Percentiles rank a stretch among this genome's conserved stretches.
These are phyloP conservation scores for Cyberlindnera mississippiensis DNA, from an alignment of 805 yeast species.

Conservation along the genomic window DNA sequence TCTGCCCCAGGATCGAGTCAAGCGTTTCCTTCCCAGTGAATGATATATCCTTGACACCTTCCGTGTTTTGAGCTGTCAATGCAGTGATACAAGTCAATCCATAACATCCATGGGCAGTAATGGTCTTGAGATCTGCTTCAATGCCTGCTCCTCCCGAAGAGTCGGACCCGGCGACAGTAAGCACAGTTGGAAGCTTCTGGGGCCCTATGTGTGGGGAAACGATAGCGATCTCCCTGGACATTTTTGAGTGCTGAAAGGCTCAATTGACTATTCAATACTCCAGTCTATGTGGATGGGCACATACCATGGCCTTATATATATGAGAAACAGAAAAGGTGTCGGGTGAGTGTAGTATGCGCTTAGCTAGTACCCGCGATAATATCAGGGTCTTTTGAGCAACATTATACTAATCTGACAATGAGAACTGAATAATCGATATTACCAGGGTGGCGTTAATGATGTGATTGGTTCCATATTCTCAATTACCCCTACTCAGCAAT, in stretches of 20 bases:
- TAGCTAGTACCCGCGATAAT: slow-evolving; percentile 6
- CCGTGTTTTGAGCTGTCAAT: slow-evolving; percentile 75
- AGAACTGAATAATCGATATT: too few relatives aligned
- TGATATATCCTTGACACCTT: slow-evolving; percentile 38
- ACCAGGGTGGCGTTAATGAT: too few relatives aligned
- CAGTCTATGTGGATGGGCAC: background rate
- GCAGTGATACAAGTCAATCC: slow-evolving; percentile 78
- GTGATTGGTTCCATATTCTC: too few relatives aligned
- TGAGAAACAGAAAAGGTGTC: background rate
- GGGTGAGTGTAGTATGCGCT: slow-evolving; percentile 9
- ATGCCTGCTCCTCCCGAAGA: slow-evolving; percentile 90
- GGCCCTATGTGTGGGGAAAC: background rate
- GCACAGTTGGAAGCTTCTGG: slow-evolving; percentile 28
- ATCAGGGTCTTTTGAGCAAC: too few relatives aligned
- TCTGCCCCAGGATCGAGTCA: slow-evolving; percentile 44
- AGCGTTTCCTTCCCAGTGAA: slow-evolving; percentile 43
- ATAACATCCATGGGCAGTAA: slow-evolving; percentile 69
- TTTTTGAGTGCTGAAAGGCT: background rate
- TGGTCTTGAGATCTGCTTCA: slow-evolving; percentile 82
- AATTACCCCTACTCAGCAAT: too few relatives aligned
- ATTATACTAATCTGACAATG: too few relatives aligned
- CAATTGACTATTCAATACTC: background rate
- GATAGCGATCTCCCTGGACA: slow-evolving; percentile 2
- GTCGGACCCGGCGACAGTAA: slow-evolving; percentile 71
- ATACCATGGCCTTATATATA: too few relatives aligned